Percentiles rank a stretch among this genome's conserved stretches.
Evolutionary conservation across 1,284 basidiomycete genomes (phyloP).

Genomic region (Cryptococcus floricola): DNA sequence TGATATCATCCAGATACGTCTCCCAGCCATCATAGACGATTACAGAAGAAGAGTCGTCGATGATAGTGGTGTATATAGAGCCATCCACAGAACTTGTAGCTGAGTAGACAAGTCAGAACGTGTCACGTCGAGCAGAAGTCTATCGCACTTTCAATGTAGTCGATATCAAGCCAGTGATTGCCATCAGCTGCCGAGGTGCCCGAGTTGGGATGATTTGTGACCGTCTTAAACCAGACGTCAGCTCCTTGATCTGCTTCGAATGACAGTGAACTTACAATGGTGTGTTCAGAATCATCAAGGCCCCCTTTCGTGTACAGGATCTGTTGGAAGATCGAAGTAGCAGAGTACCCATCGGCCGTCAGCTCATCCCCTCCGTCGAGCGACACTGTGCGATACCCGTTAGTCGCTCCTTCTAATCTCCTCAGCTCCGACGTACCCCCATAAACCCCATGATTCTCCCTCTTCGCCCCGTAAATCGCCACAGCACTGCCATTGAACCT

Average conservation of each 20-base stretch:
- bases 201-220: background rate
- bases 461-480: background rate
- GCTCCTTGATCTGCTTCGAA: background rate
- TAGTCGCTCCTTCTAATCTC: background rate
- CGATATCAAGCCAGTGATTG: conserved; percentile 1
- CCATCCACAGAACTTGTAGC: conserved; percentile 3
- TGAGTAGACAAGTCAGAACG: conserved; percentile 1
- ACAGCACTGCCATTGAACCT: background rate
- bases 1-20: background rate
- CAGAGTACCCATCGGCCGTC: conserved; percentile 6
- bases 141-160: conserved; percentile 2
- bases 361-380: conserved; percentile 11
- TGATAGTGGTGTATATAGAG: conserved; percentile 6
- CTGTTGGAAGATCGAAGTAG: conserved; percentile 1
- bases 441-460: background rate
- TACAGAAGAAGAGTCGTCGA: conserved; percentile 9
- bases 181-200: background rate
- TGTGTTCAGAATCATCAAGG: conserved; percentile 13
- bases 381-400: conserved; percentile 3
- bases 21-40: conserved; percentile 4
- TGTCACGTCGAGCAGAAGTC: conserved; percentile 2
- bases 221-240: background rate
- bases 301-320: conserved; percentile 7
- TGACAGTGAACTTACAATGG: conserved; percentile 10
- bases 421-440: background rate